Base-by-base conservation (phyloP, 2,329 filamentous ascomycete genomes). In the Paraconiothyrium sp. region DNA sequence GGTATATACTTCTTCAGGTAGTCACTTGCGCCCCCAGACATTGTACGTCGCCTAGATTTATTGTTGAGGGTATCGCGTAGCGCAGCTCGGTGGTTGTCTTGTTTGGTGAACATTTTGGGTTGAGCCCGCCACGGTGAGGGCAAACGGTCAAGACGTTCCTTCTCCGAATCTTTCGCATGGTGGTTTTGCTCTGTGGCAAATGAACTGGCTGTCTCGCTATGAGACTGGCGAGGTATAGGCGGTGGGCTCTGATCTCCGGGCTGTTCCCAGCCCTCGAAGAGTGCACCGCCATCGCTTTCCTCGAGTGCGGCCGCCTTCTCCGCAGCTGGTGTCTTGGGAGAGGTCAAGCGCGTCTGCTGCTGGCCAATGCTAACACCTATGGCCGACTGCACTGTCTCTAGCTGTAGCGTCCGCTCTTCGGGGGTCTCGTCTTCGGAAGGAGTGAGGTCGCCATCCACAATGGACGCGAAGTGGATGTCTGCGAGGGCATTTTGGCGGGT, bases 351-450 rank as follows among this genome's bases (percentile, higher is more conserved):
- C 54, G 83, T 86, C 72, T 89, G 87, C 46, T 82, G 80, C 43
- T 80, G 81, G 61, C 86, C 82, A 64, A 89, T 88, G 70, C 86
- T 88, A 68, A 89, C 81, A 2, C 86, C 86, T 66, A 89, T 81
- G 37, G 87, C 79, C 13, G 76, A 79, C 56, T 79, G 76, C 16
- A 75, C 80, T 63, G 81, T 78, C 52, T 81, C 78, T 50, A 77
- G 61, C 63, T 76, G 71, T 56, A 77, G 63, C 37, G 60, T 63
- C 32, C 65, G 60, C 57, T 74, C 67, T 56, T 74, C 68, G 57
- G 75, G 58, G 41, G 72, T 74, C 50, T 83, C 72, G 54, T 83
- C 81, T 30, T 83, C 82, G 55, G 81, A 83, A 6, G 81, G 81
- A n/a, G 80, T 80, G 54, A 76, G 78, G 50, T 79, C 73, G 57